phyloP scores from a whole-genome alignment of 2,329 filamentous ascomycete genomes.

The Zymoseptoria passerinii region DNA sequence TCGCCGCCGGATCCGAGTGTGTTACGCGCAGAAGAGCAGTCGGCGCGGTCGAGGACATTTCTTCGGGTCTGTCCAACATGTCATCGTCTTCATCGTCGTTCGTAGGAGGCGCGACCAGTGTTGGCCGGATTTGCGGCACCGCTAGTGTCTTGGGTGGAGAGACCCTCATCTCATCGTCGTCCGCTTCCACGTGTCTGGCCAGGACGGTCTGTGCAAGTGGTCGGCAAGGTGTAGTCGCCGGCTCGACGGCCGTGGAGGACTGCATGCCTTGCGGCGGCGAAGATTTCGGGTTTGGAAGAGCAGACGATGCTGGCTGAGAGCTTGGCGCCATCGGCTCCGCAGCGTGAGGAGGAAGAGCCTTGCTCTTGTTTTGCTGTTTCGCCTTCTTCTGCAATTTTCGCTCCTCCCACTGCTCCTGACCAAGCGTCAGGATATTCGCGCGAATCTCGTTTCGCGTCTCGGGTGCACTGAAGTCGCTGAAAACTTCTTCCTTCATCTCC shows the following conservation, averaged over 20 bases:
- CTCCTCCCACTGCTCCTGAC: constrained; percentile 47
- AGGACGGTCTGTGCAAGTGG: not conserved
- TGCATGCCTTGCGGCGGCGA: not conserved
- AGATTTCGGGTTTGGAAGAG: not conserved
- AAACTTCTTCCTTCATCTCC: constrained; percentile 52
- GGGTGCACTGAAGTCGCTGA: constrained; percentile 47
- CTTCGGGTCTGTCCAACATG: constrained; percentile 10
- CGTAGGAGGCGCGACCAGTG: not conserved
- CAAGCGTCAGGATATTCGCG: constrained; percentile 54
- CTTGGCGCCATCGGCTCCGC: not conserved
- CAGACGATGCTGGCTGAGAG: not conserved
- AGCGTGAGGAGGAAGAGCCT: not conserved
- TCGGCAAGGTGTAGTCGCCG: not conserved
- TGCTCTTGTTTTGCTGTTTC: constrained; percentile 7
- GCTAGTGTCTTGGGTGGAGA: not conserved
- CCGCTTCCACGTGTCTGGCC: not conserved
- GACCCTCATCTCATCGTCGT: not conserved
- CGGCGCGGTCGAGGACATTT: not conserved
- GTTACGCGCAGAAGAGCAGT: no score
- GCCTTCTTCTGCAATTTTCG: constrained; percentile 33
- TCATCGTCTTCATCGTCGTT: constrained; percentile 9
- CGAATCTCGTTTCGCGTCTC: constrained; percentile 59
- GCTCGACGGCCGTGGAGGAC: not conserved
- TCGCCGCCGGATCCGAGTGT: not conserved
- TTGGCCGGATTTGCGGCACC: not conserved